phyloP scores from a whole-genome alignment of 78 protist species.

The Dictyostelium purpureum region DNA sequence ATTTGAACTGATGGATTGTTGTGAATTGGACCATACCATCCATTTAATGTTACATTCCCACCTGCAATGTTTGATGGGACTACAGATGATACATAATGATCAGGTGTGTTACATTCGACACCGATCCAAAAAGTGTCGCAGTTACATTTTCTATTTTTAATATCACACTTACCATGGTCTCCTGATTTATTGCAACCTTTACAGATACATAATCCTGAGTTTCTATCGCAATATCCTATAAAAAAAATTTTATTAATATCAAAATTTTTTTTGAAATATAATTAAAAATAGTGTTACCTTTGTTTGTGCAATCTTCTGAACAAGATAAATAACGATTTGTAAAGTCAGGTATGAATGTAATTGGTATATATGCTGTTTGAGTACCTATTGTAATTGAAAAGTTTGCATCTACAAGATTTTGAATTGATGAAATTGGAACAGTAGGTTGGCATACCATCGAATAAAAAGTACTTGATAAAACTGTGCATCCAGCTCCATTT shows the following conservation, averaged over 20 bases:
- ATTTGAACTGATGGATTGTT: background rate
- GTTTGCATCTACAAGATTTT: background rate
- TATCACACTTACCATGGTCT: background rate
- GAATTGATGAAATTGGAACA: background rate
- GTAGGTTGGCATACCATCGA: background rate
- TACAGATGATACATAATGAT: background rate
- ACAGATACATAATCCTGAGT: background rate
- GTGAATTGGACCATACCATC: background rate
- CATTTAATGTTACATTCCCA: background rate
- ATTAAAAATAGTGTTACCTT: no score
- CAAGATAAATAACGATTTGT: background rate
- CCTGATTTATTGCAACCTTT: no score
- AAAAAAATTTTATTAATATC: no score
- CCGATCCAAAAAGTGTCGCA: background rate
- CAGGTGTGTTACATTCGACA: background rate
- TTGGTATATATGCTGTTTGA: background rate
- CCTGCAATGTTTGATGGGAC: background rate
- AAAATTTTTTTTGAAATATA: no score
- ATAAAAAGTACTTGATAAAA: background rate
- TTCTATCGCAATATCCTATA: slow-evolving; percentile 2
- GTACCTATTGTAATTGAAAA: background rate
- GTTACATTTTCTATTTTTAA: background rate
- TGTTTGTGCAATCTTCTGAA: background rate
- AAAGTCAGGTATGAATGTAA: background rate
- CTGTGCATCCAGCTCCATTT: background rate